Percentiles rank a stretch among this genome's conserved stretches.
phyloP scores from a whole-genome alignment of 768 basidiomycete species.

The Dacryopinax primogenitus region DNA sequence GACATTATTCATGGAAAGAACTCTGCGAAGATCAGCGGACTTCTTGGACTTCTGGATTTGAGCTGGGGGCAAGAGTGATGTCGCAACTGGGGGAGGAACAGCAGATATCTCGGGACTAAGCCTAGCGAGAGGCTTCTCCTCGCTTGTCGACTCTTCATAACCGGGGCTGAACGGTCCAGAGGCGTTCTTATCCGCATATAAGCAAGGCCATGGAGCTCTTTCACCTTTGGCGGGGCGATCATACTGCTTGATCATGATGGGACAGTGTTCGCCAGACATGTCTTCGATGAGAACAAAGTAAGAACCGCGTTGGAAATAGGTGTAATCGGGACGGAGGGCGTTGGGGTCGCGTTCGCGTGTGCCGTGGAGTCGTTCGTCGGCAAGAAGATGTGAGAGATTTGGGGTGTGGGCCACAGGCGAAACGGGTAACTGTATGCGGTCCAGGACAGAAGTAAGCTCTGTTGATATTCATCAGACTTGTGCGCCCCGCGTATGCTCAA shows the following conservation, averaged over 20 bases:
- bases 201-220: conserved; percentile 64
- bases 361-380: conserved; percentile 76
- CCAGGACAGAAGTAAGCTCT: conserved; percentile 30
- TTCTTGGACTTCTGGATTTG: background rate
- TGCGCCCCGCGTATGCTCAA: background rate
- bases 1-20: conserved; percentile 24
- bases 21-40: conserved; percentile 20
- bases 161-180: conserved; percentile 34
- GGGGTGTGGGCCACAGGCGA: conserved; percentile 23
- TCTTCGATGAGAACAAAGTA: conserved; percentile 90
- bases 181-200: conserved; percentile 43
- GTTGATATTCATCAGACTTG: background rate
- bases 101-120: background rate
- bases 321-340: conserved; percentile 74
- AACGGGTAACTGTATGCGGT: conserved; percentile 19
- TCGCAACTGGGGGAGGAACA: background rate
- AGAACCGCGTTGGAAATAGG: conserved; percentile 64
- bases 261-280: conserved; percentile 64
- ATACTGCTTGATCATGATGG: conserved; percentile 78
- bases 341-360: conserved; percentile 81
- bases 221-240: conserved; percentile 37
- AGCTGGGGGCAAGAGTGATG: background rate
- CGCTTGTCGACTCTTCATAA: conserved; percentile 3
- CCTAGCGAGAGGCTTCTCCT: background rate
- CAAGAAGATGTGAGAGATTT: conserved; percentile 34